These are phyloP conservation scores for Amphichorda felina DNA, from an alignment of 2,329 filamentous ascomycete genomes.

Conservation along the genomic window DNA sequence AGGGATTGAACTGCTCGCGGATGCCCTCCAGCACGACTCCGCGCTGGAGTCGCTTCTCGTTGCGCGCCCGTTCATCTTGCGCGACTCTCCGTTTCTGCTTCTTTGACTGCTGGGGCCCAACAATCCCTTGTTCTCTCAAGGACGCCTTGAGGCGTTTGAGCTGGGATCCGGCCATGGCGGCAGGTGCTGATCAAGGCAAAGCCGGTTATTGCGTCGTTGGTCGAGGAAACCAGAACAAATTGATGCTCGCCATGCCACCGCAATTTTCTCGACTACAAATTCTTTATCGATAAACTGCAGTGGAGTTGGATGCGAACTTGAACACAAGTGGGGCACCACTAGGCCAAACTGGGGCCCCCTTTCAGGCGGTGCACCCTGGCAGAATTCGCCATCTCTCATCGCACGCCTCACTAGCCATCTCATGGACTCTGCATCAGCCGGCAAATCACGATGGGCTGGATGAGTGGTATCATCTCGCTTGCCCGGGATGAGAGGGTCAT, in stretches of 20 bases:
- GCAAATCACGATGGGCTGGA: constrained; percentile 29
- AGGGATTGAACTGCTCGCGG: constrained; percentile 94
- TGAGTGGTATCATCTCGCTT: constrained; percentile 14
- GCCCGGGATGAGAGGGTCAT: constrained; percentile 40
- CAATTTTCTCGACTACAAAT: constrained; percentile 1
- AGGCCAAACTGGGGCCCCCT: background rate
- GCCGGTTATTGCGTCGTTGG: background rate
- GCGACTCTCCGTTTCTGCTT: constrained; percentile 75
- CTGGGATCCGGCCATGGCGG: constrained; percentile 78
- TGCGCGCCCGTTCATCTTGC: constrained; percentile 51
- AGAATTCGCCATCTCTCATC: too few relatives aligned
- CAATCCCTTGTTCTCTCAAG: constrained; percentile 76
- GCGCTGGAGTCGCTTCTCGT: constrained; percentile 64
- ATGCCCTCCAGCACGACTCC: constrained; percentile 73
- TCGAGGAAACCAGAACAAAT: too few relatives aligned
- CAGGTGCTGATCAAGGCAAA: constrained; percentile 7
- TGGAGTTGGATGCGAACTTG: too few relatives aligned
- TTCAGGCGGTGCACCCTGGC: background rate
- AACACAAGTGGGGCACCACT: background rate
- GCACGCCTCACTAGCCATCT: too few relatives aligned
- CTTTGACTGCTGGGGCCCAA: constrained; percentile 87
- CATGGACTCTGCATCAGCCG: too few relatives aligned
- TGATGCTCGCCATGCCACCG: background rate
- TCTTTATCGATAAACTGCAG: constrained; percentile 2
- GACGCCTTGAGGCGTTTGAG: constrained; percentile 92